Conservation (phyloP, 805 yeast species). For the Wickerhamiella azymoides region DNA sequence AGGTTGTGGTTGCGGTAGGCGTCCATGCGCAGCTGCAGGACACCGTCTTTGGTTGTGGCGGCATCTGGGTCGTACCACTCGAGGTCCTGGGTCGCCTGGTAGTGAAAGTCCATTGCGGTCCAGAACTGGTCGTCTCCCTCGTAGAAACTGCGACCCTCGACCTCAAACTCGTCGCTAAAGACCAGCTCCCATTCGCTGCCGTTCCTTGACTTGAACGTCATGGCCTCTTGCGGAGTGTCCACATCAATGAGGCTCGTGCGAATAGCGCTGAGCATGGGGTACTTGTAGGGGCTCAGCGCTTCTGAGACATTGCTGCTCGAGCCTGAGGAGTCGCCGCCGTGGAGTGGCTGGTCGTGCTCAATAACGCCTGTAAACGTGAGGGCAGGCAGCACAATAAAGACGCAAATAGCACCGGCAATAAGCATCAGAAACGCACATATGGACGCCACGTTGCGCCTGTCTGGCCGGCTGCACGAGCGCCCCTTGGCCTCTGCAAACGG, state of each 20-base stretch:
- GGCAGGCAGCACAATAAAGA: constrained; percentile 72
- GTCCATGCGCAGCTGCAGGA: constrained; percentile 56
- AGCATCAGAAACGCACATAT: constrained; percentile 34
- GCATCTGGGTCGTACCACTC: constrained; percentile 97
- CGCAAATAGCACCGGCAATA: constrained; percentile 44
- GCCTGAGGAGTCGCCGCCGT: constrained; percentile 1
- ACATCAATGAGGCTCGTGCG: constrained; percentile 52
- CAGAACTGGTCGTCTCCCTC: constrained; percentile 87
- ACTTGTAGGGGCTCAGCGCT: constrained; percentile 40
- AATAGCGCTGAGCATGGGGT: constrained; percentile 44
- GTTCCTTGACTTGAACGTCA: constrained; percentile 37
- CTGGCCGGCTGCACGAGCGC: constrained; percentile 24
- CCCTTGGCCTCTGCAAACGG: constrained; percentile 83
- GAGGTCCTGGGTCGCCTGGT: constrained; percentile 76
- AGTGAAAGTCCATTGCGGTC: constrained; percentile 71
- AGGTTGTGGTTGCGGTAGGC: constrained; percentile 69
- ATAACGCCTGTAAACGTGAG: constrained; percentile 67
- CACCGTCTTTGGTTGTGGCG: constrained; percentile 59
- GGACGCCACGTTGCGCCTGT: constrained; percentile 26
- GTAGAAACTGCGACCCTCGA: constrained; percentile 80
- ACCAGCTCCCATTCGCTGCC: constrained; percentile 66
- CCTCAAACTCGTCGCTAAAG: constrained; percentile 83
- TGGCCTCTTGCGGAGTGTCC: constrained; percentile 49
- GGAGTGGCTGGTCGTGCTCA: constrained; percentile 14
- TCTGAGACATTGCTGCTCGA: constrained; percentile 17